Evolutionary conservation across 2,329 filamentous ascomycete species (phyloP).

Genomic region (Cytospora chrysosperma): DNA sequence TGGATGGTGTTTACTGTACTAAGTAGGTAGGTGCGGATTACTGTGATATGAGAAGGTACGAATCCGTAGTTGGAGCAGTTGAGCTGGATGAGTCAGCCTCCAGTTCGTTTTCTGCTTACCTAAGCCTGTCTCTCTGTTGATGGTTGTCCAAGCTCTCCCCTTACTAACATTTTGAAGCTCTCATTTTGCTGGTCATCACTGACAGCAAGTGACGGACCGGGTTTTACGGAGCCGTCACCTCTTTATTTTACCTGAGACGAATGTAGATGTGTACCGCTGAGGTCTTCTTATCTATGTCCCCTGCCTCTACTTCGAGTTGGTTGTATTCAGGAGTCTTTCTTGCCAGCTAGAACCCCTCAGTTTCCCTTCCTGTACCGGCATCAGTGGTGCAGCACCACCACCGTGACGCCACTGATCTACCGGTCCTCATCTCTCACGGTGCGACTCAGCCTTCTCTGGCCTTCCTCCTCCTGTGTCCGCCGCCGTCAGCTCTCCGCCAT

Average conservation of each 20-base stretch:
- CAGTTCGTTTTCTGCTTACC: not conserved
- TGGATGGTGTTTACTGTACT: too few relatives aligned
- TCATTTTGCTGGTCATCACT: not conserved
- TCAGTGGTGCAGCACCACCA: not conserved
- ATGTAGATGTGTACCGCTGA: not conserved
- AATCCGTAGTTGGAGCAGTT: too few relatives aligned
- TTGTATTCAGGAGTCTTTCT: not conserved
- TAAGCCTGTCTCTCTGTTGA: not conserved
- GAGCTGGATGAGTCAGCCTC: not conserved
- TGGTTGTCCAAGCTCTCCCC: too few relatives aligned
- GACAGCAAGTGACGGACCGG: not conserved
- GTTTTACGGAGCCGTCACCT: not conserved
- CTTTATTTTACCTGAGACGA: not conserved
- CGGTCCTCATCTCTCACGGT: not conserved
- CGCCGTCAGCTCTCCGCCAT: slow-evolving; percentile 28
- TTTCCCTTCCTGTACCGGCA: too few relatives aligned
- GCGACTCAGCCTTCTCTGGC: not conserved
- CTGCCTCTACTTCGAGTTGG: not conserved
- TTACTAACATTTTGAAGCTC: not conserved
- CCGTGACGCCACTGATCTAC: not conserved
- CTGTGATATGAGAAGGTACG: too few relatives aligned
- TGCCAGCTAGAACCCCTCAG: not conserved
- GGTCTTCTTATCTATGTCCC: not conserved
- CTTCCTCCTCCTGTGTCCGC: too few relatives aligned
- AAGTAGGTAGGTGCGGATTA: too few relatives aligned